These are phyloP conservation scores for Hebeloma cylindrosporum DNA, from an alignment of 768 basidiomycete species.

Conservation along the genomic window DNA sequence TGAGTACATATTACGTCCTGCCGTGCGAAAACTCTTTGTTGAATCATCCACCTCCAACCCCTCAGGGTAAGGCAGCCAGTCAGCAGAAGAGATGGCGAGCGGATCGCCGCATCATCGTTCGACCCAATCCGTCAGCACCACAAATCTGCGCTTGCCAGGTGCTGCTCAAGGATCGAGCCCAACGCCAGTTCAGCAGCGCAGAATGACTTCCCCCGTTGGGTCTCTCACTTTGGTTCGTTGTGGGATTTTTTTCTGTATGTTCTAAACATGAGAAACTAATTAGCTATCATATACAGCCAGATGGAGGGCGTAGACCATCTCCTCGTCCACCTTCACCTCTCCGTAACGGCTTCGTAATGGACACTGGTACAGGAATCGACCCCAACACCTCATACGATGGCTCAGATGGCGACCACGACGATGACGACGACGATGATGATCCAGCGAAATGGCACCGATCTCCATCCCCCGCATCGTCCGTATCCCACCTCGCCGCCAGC, in stretches of 20 bases:
- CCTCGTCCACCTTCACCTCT: conserved; percentile 73
- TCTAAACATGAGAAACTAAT: not conserved
- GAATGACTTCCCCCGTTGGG: conserved; percentile 35
- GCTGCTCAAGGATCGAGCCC: conserved; percentile 8
- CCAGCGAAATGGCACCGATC: conserved; percentile 41
- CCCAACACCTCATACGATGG: conserved; percentile 26
- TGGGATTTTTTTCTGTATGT: conserved; percentile 1
- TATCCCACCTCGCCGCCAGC: conserved; percentile 70
- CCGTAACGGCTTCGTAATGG: conserved; percentile 57
- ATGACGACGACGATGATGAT: conserved; percentile 43
- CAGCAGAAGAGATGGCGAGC: conserved; percentile 16
- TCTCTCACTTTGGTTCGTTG: conserved; percentile 34
- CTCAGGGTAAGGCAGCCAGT: too few relatives aligned
- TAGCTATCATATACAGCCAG: conserved; percentile 31
- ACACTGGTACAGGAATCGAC: conserved; percentile 56
- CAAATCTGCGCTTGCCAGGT: conserved; percentile 20
- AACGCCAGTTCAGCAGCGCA: conserved; percentile 25
- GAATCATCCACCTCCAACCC: too few relatives aligned
- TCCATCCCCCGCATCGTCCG: conserved; percentile 67
- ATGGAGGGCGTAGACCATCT: conserved; percentile 36
- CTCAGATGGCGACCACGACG: conserved; percentile 47
- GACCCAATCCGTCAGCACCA: conserved; percentile 16
- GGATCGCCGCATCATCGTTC: conserved; percentile 23
- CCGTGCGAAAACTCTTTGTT: too few relatives aligned
- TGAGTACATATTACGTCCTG: too few relatives aligned